Evolutionary conservation across 2,329 filamentous ascomycete species (phyloP).

Genomic region (Microsporum audouinii): DNA sequence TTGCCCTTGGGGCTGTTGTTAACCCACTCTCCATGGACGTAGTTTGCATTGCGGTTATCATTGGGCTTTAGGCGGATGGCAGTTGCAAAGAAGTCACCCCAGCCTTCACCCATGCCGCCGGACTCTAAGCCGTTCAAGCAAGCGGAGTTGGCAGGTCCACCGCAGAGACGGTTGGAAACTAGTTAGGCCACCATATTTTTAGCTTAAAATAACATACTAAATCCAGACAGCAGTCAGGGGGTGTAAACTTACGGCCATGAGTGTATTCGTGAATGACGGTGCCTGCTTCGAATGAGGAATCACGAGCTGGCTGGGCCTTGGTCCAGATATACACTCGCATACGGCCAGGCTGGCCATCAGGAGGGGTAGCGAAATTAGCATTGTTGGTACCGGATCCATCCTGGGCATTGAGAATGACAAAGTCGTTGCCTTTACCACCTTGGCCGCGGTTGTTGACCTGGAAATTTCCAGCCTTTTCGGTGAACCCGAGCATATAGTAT

Average conservation of each 20-base stretch:
- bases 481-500: constrained; percentile 11
- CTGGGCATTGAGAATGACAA: constrained; percentile 11
- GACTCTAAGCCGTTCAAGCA: constrained; percentile 11
- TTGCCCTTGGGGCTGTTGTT: constrained; percentile 8
- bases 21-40: constrained; percentile 11
- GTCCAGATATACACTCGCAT: constrained; percentile 13
- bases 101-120: constrained; percentile 14
- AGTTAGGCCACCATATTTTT: background rate
- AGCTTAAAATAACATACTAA: background rate
- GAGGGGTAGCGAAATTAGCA: constrained; percentile 13
- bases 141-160: constrained; percentile 9
- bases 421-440: constrained; percentile 11
- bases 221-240: background rate
- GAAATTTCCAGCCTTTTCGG: constrained; percentile 12
- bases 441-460: constrained; percentile 8
- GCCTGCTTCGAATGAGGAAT: constrained; percentile 10
- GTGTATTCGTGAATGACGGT: constrained; percentile 13
- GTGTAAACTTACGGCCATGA: constrained; percentile 11
- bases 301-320: constrained; percentile 8
- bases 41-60: constrained; percentile 7
- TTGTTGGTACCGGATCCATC: constrained; percentile 13
- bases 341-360: constrained; percentile 11
- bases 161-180: constrained; percentile 14
- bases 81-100: constrained; percentile 12
- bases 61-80: constrained; percentile 8